These are phyloP conservation scores for Blastobotrys robertii DNA, from an alignment of 805 yeast species.

Conservation along the genomic window DNA sequence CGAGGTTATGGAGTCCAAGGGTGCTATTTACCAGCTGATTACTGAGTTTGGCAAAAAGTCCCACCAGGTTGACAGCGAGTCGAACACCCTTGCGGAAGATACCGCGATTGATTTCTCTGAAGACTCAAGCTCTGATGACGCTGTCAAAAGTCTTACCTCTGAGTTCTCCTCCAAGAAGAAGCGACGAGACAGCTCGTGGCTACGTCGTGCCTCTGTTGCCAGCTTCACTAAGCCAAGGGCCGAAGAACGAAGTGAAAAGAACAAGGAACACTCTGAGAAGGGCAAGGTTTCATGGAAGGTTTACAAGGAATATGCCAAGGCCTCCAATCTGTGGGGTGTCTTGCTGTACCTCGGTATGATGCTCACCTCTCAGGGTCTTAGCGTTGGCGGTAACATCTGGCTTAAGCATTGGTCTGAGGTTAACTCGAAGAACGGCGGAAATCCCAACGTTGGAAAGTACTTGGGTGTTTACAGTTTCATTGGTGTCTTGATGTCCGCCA, in stretches of 20 bases:
- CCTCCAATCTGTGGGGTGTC: conserved; percentile 46
- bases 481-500: conserved; percentile 37
- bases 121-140: conserved; percentile 1
- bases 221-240: background rate
- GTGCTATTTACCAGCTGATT: conserved; percentile 13
- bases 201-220: conserved; percentile 1
- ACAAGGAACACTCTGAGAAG: conserved; percentile 58
- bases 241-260: conserved; percentile 6
- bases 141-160: background rate
- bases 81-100: background rate
- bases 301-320: conserved; percentile 62
- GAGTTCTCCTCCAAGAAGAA: background rate
- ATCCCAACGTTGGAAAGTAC: conserved; percentile 55
- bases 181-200: background rate
- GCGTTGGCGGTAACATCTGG: conserved; percentile 69
- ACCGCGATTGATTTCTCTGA: background rate
- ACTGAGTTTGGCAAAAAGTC: conserved; percentile 13
- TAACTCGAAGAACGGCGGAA: conserved; percentile 48
- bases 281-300: conserved; percentile 79
- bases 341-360: conserved; percentile 27
- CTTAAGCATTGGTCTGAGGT: conserved; percentile 85
- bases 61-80: background rate
- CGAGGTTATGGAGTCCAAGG: conserved; percentile 34
- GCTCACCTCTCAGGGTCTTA: conserved; percentile 42
- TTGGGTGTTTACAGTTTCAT: conserved; percentile 64